These are phyloP conservation scores for Eremochloa ophiuroides DNA, from an alignment of 176 grass and related monocot genomes.

Conservation along the genomic window DNA sequence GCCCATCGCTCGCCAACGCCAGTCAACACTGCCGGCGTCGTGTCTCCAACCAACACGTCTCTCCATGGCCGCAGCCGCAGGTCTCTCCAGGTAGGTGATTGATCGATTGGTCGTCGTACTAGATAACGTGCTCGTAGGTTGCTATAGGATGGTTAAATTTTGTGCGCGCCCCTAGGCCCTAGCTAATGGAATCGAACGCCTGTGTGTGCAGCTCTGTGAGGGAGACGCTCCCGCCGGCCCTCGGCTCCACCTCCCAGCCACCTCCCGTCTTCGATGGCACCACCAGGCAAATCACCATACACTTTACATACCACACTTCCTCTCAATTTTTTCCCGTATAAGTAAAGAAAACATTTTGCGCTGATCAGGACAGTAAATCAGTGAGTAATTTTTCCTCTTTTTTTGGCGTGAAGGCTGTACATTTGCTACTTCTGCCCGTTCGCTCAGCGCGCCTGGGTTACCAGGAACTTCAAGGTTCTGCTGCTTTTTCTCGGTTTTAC, in stretches of 20 bases:
- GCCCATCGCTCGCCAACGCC: neutral
- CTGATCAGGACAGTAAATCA: neutral
- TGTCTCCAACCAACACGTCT: neutral
- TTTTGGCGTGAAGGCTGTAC: conserved; percentile 49
- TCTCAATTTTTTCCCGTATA: too few species aligned
- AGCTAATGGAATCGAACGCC: neutral
- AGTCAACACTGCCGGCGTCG: neutral
- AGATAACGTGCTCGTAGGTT: too few species aligned
- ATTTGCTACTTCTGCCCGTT: conserved; percentile 65
- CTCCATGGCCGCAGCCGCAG: conserved; percentile 15
- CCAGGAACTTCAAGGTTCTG: conserved; percentile 67
- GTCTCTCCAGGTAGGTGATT: neutral
- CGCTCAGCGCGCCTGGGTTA: conserved; percentile 66
- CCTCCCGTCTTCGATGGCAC: conserved; percentile 65
- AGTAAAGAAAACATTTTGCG: neutral
- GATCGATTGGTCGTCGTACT: too few species aligned
- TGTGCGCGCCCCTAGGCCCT: too few species aligned
- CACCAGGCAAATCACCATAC: conserved; percentile 40
- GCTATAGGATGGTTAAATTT: too few species aligned
- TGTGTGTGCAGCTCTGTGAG: conserved; percentile 12
- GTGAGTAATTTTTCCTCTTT: neutral
- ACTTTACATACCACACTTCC: neutral
- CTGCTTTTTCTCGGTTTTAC: neutral
- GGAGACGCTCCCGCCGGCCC: conserved; percentile 44
- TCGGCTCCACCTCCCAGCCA: conserved; percentile 48